Base-by-base conservation (phyloP, 345 rosid species). In the Moricandia moricandioides region DNA sequence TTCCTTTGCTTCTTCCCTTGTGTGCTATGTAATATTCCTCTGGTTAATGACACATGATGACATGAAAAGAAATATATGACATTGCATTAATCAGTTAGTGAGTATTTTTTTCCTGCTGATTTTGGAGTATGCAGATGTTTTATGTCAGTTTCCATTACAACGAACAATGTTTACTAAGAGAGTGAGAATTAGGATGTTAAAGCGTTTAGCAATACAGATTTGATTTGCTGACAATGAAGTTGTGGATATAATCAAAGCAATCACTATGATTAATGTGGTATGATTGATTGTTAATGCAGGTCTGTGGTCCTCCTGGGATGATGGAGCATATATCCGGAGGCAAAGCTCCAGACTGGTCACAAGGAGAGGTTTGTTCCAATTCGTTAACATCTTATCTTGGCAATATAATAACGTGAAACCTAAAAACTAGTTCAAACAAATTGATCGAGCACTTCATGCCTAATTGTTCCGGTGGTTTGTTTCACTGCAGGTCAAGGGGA, bases 301-400 rank as follows among this genome's bases (percentile, higher is more conserved):
- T 94, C 31, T 94, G 97, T 37, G 98, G 98, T 33, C 98, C 97
- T 51, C 88, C 96, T 67, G 97, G 97, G 71, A 89, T 94, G 98
- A 89, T 91, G 97, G 83, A 89, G 61, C 97, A 91, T 62, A 78
- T 91, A 76, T 91, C 98, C 12, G 98, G 98, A 51, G 90, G 72
- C 30, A 94, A 91, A 85, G 98, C 96, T 77, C 87, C 89, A 80
- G 96, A 91, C 81, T 51, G 76, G 58, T 83, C 98, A 67, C 96
- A 94, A 71, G 98, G 98, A 81, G 95, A 94, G 97, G 98, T 93
- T 83, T 54, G 80, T 37, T 47, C 34, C 39, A 35, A 71, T 39
- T 7, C 4, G 17, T 56, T 16, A 55, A 63, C 62, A 55, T 63
- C 26, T 43, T 63, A 35, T 35, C 55, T 58, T 60, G 62, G 37